Evolutionary conservation across 176 grass and related monocot species (phyloP), one percentile per base, ranked within the genome.

Genomic region (Tillandsia leiboldiana): DNA sequence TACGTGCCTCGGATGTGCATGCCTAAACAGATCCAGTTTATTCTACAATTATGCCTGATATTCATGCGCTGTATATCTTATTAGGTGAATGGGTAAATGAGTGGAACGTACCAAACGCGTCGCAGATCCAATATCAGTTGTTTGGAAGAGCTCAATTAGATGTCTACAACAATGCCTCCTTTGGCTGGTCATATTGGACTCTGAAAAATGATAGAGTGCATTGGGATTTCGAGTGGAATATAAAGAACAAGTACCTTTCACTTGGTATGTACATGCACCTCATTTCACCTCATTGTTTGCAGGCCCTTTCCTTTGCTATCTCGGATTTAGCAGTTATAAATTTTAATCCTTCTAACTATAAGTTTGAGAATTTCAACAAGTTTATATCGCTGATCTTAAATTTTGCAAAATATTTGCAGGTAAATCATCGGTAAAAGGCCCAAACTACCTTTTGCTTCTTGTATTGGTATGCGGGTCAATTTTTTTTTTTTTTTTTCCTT

Each of bases 41-140:
- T 27, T 66, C 0, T 33, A 27, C 12, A 66, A 12, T 12, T 14
- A 66, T 42, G 33, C 33, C 0, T 42, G 7, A 42, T 42, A 42
- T 42, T 6, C 33, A 42, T 42, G 33, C 33, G 33, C 4, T 42
- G 33, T 42, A 42, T 42, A 42, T 42, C 33, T 42, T 42, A 7
- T 42, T 42, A 96, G 91, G 88, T 47, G 91, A 88, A 72, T 96
- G 91, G 91, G 91, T 91, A n/a, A 96, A 96, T 72, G 88, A 96
- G 83, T 96, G 91, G 91, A 82, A 81, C 72, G 85, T 88, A 63
- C 18, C 80, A 20, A 51, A 84, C 22, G 85, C 91, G 52, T 84
- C 91, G 63, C 80, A 75, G 59, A 24, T 53, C 14, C 72, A 88
- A 70, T 96, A 96, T 76, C 91, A 91, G 26, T 66, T 88, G 79